Percentiles rank a stretch among this genome's conserved stretches.
Evolutionary conservation across 352 stramenopile species (phyloP).

Genomic region (Pythium chondricola): DNA sequence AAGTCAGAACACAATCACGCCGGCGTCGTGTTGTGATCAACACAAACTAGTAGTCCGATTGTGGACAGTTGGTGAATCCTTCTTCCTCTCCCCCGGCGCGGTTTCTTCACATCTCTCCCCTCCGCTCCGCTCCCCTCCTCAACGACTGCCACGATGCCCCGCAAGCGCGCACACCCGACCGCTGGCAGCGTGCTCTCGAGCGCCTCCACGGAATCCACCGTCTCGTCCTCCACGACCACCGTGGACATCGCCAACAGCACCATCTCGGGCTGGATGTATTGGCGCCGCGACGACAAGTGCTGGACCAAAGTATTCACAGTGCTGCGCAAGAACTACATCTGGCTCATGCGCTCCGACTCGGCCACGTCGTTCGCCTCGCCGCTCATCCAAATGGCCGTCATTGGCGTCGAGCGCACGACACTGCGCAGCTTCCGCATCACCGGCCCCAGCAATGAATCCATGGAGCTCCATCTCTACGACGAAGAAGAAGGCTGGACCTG

Average conservation of each 20-base stretch:
- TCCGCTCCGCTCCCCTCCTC: no score
- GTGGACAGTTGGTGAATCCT: no score
- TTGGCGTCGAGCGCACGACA: conserved; percentile 34
- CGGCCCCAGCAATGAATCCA: conserved; percentile 49
- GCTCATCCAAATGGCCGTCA: conserved; percentile 64
- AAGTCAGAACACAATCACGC: no score
- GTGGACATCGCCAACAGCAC: conserved; percentile 19
- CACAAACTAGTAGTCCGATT: no score
- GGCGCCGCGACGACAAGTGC: conserved; percentile 49
- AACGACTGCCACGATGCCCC: conserved; percentile 21
- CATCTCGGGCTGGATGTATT: conserved; percentile 73
- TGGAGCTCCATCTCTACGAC: conserved; percentile 76
- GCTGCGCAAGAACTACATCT: conserved; percentile 61
- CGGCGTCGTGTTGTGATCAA: no score
- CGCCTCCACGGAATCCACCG: conserved; percentile 29
- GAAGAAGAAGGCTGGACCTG: conserved; percentile 39
- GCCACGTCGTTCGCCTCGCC: conserved; percentile 26
- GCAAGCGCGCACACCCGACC: conserved; percentile 19
- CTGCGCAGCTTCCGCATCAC: conserved; percentile 43
- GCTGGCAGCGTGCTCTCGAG: conserved; percentile 39
- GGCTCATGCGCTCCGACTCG: conserved; percentile 44
- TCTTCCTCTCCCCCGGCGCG: no score
- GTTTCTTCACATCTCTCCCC: no score
- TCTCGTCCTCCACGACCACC: conserved; percentile 22
- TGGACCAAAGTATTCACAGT: conserved; percentile 78